Evolutionary conservation across 2,329 filamentous ascomycete species (phyloP), one percentile per base, ranked within the genome.

Genomic region (Clonostachys rhizophaga): DNA sequence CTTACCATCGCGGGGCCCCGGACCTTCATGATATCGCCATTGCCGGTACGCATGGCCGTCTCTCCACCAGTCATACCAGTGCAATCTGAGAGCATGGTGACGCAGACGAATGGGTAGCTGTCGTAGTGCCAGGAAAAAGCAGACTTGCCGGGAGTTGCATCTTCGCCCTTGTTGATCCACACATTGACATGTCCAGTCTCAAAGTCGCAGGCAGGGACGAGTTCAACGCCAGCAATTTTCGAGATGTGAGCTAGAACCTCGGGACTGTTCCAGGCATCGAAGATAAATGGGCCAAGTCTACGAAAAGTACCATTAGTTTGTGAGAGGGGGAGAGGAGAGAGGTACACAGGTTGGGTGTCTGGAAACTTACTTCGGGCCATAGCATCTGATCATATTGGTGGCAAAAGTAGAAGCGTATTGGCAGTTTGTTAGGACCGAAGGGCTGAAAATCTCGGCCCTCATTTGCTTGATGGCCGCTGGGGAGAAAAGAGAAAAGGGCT

Each of bases 21-120:
- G 42, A 83, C 74, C 59, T 81, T 82, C 50, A 79, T 60, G 14
- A 81, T 67, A 3, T 78, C 70, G 3, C 79, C 79, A 20, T 68
- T 67, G 2, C 67, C 74, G 2, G 69, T 81, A 35, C 72, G 69
- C 16, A 86, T 59, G 3, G 77, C 81, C 1, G 82, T 86, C 62
- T 86, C 83, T 5, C 83, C 82, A 10, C 83, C 83, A 10, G 81
- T 64, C 82, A 86, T 86, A 37, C 69, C 66, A 0, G 70, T 73
- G 52, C 79, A 83, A 55, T 86, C 81, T 34, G 78, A 81, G 30
- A 86, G 70, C 81, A 86, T 86, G 8, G 75, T 71, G n/a, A 86
- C 81, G 53, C 81, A 85, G 16, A 86, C 83, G 56, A 85, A 86
- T 0, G 82, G 81, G 57, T 83, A 85, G 56, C 76, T 81, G 59